Conservation (phyloP, 1,284 basidiomycete genomes). For the Ceratobasidium sp. region DNA sequence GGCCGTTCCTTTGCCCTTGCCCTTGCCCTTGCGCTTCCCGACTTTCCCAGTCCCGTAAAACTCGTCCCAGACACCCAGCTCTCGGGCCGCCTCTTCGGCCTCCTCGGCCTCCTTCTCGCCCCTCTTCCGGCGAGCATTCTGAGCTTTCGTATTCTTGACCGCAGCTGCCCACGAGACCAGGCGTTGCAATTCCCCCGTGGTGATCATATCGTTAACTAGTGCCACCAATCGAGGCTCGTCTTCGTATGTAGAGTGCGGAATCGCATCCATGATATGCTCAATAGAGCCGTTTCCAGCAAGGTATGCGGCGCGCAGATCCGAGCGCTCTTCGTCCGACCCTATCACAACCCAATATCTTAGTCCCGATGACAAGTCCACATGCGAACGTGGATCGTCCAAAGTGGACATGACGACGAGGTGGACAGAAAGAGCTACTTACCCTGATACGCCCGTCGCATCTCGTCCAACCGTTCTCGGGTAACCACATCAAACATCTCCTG, state of each 20-base stretch:
- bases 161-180: slow-evolving; percentile 73
- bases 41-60: slow-evolving; percentile 85
- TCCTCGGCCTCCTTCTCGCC: slow-evolving; percentile 80
- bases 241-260: slow-evolving; percentile 80
- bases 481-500: slow-evolving; percentile 85
- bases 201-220: slow-evolving; percentile 72
- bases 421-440: slow-evolving; percentile 58
- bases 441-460: slow-evolving; percentile 91
- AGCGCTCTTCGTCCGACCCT: slow-evolving; percentile 84
- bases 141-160: slow-evolving; percentile 78
- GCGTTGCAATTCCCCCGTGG: slow-evolving; percentile 63
- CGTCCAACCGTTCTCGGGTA: slow-evolving; percentile 82
- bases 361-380: slow-evolving; percentile 23
- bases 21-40: slow-evolving; percentile 65
- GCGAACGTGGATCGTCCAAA: slow-evolving; percentile 29
- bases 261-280: slow-evolving; percentile 77
- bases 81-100: slow-evolving; percentile 84
- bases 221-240: slow-evolving; percentile 85
- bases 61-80: slow-evolving; percentile 93
- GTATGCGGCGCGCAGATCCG: slow-evolving; percentile 80
- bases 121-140: slow-evolving; percentile 73
- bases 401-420: slow-evolving; percentile 1
- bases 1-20: slow-evolving; percentile 62
- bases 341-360: slow-evolving; percentile 38
- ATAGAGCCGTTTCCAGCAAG: slow-evolving; percentile 70